Conservation (phyloP, 805 yeast genomes). For the Myxozyma geophila region DNA sequence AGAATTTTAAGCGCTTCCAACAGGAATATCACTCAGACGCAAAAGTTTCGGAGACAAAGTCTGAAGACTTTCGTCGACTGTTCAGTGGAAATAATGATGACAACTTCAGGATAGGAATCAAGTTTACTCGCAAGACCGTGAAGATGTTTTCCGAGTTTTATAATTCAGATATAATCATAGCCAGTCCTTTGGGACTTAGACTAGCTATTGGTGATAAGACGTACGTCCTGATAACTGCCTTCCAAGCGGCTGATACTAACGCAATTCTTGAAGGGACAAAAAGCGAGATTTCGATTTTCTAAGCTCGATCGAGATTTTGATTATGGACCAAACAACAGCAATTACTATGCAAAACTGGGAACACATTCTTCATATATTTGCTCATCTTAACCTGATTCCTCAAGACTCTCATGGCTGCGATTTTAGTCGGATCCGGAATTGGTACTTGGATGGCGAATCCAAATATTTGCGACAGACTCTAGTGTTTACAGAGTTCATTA, state of each 20-base stretch:
- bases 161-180: constrained; percentile 81
- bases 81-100: constrained; percentile 92
- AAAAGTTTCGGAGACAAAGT: constrained; percentile 60
- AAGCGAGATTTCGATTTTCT: constrained; percentile 78
- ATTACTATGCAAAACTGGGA: constrained; percentile 93
- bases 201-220: constrained; percentile 72
- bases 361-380: constrained; percentile 69
- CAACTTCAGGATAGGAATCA: constrained; percentile 87
- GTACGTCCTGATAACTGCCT: background rate
- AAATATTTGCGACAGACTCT: constrained; percentile 74
- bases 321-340: constrained; percentile 83
- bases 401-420: constrained; percentile 80
- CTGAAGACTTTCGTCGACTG: constrained; percentile 76
- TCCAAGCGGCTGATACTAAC: constrained; percentile 17
- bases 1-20: constrained; percentile 75
- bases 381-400: constrained; percentile 77
- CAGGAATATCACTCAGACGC: constrained; percentile 66
- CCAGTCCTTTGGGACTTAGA: constrained; percentile 88
- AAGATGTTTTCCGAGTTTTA: constrained; percentile 84
- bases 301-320: constrained; percentile 81
- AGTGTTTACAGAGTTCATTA: constrained; percentile 70
- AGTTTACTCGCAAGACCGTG: constrained; percentile 83
- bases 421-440: constrained; percentile 87
- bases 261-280: constrained; percentile 42
- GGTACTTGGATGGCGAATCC: constrained; percentile 86